Percentiles rank a stretch among this genome's conserved stretches.
These are phyloP conservation scores for Thraustochytrium striatum DNA, from an alignment of 352 stramenopile species.

Conservation along the genomic window DNA sequence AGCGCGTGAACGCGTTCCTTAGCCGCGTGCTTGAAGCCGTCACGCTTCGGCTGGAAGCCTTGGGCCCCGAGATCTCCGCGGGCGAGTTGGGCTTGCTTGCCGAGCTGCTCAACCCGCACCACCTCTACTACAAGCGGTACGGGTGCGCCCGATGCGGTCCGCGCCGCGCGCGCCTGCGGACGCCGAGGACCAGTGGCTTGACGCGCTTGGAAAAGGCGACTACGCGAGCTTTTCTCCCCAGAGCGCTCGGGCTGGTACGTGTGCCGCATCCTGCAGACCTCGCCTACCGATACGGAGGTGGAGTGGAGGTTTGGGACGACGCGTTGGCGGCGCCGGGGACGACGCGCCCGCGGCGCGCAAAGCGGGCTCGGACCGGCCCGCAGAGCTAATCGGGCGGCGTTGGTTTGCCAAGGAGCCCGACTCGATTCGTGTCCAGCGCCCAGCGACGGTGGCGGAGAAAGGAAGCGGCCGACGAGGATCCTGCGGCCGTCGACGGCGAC, in stretches of 20 bases:
- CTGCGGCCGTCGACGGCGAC: not conserved
- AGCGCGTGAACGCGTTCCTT: constrained; percentile 1
- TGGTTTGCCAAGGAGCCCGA: constrained; percentile 33
- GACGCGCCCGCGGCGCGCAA: not conserved
- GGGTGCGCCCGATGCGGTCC: not conserved
- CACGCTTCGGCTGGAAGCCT: not conserved
- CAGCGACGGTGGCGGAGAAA: not conserved
- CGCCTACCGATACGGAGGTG: constrained; percentile 37
- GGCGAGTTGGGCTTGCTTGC: not conserved
- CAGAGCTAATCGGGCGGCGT: not conserved
- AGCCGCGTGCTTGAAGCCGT: not conserved
- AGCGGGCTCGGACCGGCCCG: not conserved
- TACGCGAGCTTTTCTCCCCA: not conserved
- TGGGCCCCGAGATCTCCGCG: not conserved
- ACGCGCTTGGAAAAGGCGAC: not conserved
- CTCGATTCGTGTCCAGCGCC: not conserved
- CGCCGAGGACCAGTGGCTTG: constrained; percentile 7
- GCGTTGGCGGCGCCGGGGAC: not conserved
- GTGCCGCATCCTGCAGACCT: constrained; percentile 19
- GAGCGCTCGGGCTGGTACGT: not conserved
- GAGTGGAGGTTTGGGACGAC: constrained; percentile 24
- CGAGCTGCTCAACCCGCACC: constrained; percentile 11
- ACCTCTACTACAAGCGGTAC: not conserved
- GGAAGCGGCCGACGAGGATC: not conserved
- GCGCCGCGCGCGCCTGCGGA: not conserved